These are phyloP conservation scores for Fusarium algeriense DNA, from an alignment of 2,329 filamentous ascomycete genomes.

Conservation along the genomic window DNA sequence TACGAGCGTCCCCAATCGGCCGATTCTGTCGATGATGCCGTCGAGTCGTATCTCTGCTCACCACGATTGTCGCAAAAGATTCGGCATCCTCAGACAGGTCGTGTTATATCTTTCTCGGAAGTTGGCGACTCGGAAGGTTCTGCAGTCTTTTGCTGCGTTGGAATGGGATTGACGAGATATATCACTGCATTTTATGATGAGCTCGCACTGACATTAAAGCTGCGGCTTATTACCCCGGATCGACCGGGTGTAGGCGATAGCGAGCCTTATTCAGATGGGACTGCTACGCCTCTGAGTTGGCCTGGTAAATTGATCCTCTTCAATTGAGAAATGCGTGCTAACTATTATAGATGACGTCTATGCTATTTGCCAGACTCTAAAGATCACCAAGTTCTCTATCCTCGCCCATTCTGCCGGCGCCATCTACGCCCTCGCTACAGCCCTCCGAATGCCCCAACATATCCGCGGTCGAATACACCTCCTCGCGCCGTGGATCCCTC, in stretches of 20 bases:
- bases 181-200: conserved; percentile 98
- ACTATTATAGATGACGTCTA: conserved; percentile 77
- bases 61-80: conserved; percentile 90
- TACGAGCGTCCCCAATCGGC: conserved; percentile 82
- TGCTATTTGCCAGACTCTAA: conserved; percentile 90
- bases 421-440: conserved; percentile 97
- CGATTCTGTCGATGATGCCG: conserved; percentile 90
- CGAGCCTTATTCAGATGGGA: conserved; percentile 83
- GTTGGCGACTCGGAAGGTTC: conserved; percentile 93
- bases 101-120: conserved; percentile 94
- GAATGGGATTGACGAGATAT: conserved; percentile 96
- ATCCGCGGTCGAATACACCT: conserved; percentile 95
- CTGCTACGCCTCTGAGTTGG: conserved; percentile 91
- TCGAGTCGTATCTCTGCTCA: conserved; percentile 85
- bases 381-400: conserved; percentile 95
- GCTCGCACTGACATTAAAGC: conserved; percentile 85
- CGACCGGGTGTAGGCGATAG: conserved; percentile 94
- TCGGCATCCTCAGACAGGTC: conserved; percentile 84
- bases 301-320: conserved; percentile 72
- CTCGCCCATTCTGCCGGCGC: conserved; percentile 96
- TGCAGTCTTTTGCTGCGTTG: conserved; percentile 95
- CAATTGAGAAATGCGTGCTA: not conserved
- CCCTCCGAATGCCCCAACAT: conserved; percentile 94
- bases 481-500: conserved; percentile 96
- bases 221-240: conserved; percentile 93